phyloP scores from a whole-genome alignment of 306 rosid genomes.

The Nissolia schottii region DNA sequence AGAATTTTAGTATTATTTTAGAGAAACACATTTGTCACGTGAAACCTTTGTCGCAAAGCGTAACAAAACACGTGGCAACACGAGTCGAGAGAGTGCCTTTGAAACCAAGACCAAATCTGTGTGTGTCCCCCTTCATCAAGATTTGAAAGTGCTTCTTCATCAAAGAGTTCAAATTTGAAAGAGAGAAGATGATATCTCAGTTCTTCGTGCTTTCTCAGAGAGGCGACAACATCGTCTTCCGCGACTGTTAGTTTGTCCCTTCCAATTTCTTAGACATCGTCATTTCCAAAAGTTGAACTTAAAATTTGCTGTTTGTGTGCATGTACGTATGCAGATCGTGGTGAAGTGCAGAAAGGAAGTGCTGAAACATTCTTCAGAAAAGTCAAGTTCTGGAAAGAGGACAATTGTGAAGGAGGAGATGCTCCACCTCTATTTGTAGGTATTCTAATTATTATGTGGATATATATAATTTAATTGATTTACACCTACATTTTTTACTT shows the following conservation, averaged over 20 bases:
- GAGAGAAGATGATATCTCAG: constrained; percentile 67
- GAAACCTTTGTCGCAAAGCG: background rate
- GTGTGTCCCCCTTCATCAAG: no score
- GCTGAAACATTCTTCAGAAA: constrained; percentile 86
- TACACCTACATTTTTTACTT: no score
- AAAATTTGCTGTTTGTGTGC: no score
- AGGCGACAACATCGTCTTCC: constrained; percentile 92
- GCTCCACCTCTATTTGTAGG: constrained; percentile 97
- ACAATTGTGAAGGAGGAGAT: constrained; percentile 79
- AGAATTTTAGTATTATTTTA: no score
- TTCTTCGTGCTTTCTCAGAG: constrained; percentile 90
- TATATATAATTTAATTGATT: no score
- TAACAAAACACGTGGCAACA: background rate
- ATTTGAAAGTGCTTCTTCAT: no score
- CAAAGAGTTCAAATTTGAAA: no score
- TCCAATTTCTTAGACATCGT: no score
- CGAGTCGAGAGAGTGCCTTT: background rate
- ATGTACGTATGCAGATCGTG: constrained; percentile 94
- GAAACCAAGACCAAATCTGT: background rate
- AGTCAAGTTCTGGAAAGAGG: constrained; percentile 90
- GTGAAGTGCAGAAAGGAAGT: constrained; percentile 77
- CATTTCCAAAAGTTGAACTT: no score
- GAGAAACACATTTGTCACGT: background rate
- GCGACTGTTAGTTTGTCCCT: constrained; percentile 51
- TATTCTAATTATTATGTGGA: constrained; percentile 34